Base-by-base conservation (phyloP, 1,284 basidiomycete genomes). In the Heterobasidion annosum region DNA sequence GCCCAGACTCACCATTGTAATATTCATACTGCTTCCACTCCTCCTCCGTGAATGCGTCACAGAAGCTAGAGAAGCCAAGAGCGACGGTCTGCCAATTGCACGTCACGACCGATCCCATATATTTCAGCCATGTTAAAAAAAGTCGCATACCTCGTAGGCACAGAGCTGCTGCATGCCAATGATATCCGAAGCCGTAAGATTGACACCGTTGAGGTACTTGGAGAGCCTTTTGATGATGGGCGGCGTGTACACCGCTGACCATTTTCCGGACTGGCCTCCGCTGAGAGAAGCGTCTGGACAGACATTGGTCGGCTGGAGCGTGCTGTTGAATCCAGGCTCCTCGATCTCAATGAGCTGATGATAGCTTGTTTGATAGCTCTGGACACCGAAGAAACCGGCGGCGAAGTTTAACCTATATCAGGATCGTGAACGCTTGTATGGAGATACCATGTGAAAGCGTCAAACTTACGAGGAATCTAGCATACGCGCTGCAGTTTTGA, bases 1-100 rank as follows among this genome's bases (percentile, higher is more conserved):
- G 10, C 8, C 4, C n/a, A 25, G 2, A 45, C 34, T 16, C 34
- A 77, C 73, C 76, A 25, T 63, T 62, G 19, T 65, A 64, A 62
- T 86, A 85, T 57, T 82, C 78, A 63, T 77, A 87, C 0, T 81
- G 78, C 57, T 76, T 72, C 81, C 83, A 87, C 64, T 87, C 85
- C 51, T 80, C 73, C 58, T 82, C 72, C 15, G 82, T 86, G 66
- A 86, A 86, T 3, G 85, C 64, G 12, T 70, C 67, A 61, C 83
- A 77, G 60, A 77, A 77, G n/a, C 59, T 56, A 7, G 73, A 75
- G 57, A 73, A 85, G 0, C 85, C 86, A 35, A 88, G 74, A 0
- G 84, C 75, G 25, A 85, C 81, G 8, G 83, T 85, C 75, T 80
- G 61, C 32, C 5, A 48, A 57, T 62, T 12, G 42, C 15, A 44